A percentile compares a stretch with the other conserved stretches of the same genome.
These are phyloP conservation scores for Botrytis elliptica DNA, from an alignment of 2,329 filamentous ascomycete genomes.

Conservation along the genomic window DNA sequence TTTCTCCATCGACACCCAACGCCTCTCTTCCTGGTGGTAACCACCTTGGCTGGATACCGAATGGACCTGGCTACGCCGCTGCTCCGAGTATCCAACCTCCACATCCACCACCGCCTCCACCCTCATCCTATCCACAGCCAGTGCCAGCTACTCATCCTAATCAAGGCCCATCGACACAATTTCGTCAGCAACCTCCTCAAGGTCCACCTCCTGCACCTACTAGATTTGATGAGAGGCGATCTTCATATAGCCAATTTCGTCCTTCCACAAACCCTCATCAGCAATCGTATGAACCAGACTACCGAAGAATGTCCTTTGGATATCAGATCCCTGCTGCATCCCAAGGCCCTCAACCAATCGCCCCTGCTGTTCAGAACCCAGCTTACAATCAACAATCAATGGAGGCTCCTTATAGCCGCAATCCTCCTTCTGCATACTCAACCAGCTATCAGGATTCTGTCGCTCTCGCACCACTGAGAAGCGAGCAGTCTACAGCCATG, in stretches of 20 bases:
- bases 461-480: constrained; percentile 25
- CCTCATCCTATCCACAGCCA: constrained; percentile 22
- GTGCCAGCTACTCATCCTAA: neutral
- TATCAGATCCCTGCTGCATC: constrained; percentile 1
- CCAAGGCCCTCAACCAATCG: neutral
- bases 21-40: constrained; percentile 36
- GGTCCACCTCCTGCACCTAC: constrained; percentile 26
- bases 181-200: constrained; percentile 20
- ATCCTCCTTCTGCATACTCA: constrained; percentile 1
- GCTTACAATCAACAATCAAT: constrained; percentile 3
- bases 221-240: neutral
- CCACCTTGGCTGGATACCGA: constrained; percentile 34
- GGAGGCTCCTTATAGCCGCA: constrained; percentile 15
- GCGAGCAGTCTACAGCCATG: constrained; percentile 21
- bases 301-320: constrained; percentile 27
- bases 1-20: constrained; percentile 30
- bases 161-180: constrained; percentile 5
- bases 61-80: constrained; percentile 17
- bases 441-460: constrained; percentile 20
- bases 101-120: constrained; percentile 5
- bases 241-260: constrained; percentile 23
- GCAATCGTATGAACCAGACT: constrained; percentile 30
- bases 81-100: neutral
- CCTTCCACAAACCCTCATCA: constrained; percentile 14
- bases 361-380: constrained; percentile 7